Percentiles rank a stretch among this genome's conserved stretches.
Conservation (phyloP, 768 basidiomycete genomes). For the Pisolithus albus region DNA sequence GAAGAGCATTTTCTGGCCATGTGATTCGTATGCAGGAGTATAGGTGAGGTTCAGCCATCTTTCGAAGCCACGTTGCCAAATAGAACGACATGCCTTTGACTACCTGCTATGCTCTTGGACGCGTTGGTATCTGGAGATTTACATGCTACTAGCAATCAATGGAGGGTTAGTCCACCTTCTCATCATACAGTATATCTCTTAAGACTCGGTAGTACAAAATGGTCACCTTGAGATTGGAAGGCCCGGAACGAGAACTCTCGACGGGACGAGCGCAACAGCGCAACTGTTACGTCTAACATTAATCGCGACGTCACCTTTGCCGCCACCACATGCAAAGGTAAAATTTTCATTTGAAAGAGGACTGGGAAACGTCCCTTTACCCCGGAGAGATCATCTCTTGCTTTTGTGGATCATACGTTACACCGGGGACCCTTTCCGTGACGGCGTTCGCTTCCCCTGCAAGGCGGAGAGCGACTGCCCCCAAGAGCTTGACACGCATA, state of each 20-base stretch:
- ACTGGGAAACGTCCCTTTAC: constrained; percentile 10
- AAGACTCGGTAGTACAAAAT: constrained; percentile 27
- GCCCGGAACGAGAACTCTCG: constrained; percentile 9
- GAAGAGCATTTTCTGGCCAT: constrained; percentile 10
- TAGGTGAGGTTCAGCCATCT: no score
- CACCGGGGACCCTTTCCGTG: constrained; percentile 15
- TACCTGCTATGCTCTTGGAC: not conserved
- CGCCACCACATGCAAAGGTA: constrained; percentile 51
- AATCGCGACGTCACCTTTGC: constrained; percentile 56
- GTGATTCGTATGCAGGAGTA: constrained; percentile 6
- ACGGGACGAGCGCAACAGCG: constrained; percentile 25
- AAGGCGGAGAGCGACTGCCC: no score
- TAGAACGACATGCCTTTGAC: no score
- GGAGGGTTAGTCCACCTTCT: not conserved
- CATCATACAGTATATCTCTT: constrained; percentile 51
- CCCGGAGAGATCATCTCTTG: constrained; percentile 5
- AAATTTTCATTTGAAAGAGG: constrained; percentile 28
- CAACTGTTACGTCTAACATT: constrained; percentile 9
- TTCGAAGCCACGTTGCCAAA: no score
- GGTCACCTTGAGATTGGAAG: constrained; percentile 11
- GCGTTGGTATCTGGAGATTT: not conserved
- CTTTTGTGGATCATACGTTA: constrained; percentile 21
- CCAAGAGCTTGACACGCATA: no score
- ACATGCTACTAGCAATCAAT: no score
- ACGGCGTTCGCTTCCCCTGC: no score